Percentiles rank a stretch among this genome's conserved stretches.
These are phyloP conservation scores for Takakia lepidozioides DNA, from an alignment of 225 moss, liverwort and hornwort species.

Conservation along the genomic window DNA sequence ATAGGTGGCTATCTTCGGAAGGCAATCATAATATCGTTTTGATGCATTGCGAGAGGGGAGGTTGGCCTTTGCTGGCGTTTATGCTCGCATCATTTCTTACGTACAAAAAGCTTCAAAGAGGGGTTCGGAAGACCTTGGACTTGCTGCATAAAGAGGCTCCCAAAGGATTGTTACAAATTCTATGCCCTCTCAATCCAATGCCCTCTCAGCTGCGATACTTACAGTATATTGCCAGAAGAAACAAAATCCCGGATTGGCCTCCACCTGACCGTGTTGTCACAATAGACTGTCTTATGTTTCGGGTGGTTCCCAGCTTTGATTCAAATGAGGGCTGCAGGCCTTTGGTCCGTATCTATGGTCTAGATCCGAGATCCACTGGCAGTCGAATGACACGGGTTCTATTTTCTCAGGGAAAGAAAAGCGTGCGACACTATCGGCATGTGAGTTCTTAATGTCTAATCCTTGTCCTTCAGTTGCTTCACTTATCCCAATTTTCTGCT, in stretches of 20 bases:
- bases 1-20: conserved; percentile 94
- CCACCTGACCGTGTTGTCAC: conserved; percentile 85
- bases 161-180: conserved; percentile 73
- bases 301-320: conserved; percentile 94
- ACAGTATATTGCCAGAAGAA: conserved; percentile 91
- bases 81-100: conserved; percentile 94
- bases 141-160: conserved; percentile 95
- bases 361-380: conserved; percentile 57
- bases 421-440: conserved; percentile 89
- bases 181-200: conserved; percentile 84
- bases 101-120: conserved; percentile 82
- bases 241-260: conserved; percentile 94
- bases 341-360: conserved; percentile 84
- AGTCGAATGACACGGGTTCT: conserved; percentile 76
- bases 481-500: too few relatives aligned
- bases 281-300: conserved; percentile 94
- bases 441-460: too few relatives aligned
- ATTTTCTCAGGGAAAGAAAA: conserved; percentile 73
- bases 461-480: too few relatives aligned
- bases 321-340: conserved; percentile 89
- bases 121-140: conserved; percentile 88
- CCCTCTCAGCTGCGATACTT: conserved; percentile 93
- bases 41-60: conserved; percentile 99
- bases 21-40: conserved; percentile 91
- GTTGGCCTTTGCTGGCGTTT: conserved; percentile 97